Evolutionary conservation across 768 basidiomycete genomes (phyloP), one percentile per base, ranked within the genome.

Genomic region (Austroboletus eburneus): DNA sequence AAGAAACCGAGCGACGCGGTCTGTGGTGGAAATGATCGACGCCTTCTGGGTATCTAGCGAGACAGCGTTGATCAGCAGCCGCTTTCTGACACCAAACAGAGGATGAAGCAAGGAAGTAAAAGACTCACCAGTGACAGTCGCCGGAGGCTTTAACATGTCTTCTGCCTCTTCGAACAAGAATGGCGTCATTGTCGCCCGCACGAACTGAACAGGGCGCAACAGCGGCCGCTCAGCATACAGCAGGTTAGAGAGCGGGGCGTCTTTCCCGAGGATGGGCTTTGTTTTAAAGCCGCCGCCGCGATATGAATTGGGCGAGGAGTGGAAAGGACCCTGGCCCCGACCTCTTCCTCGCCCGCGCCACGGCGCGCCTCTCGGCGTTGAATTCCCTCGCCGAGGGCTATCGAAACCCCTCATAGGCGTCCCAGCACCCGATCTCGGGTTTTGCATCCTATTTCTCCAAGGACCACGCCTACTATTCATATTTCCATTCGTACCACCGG

Each of bases 201-300:
- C 85, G 53, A 91, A 91, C 12, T 67, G 66, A 52, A 91, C 69
- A 0, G 87, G 88, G n/a, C 71, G 70, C 16, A 90, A 69, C 0
- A 80, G 68, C 2, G 85, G 86, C 23, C 87, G 68, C 32, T 80
- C 76, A 21, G 74, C 65, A 48, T 77, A 72, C 8, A 86, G 67
- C 35, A 83, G 56, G 20, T 69, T 72, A 1, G 84, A 85, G 16
- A 85, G 66, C 4, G 81, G 69, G 2, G 74, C 73, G 38, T 74
- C 70, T 29, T 63, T 63, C 13, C 45, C 45, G 38, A 49, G 6
- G 8, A n/a, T 17, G 8, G 38, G 6, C 14, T 18, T 44, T 40
- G 23, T 2, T 35, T 20, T 50, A 23, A 30, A 29, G 24, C 37
- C 32, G 9, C 46, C 46, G 24, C 49, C 33, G 25, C 50, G 10